Evolutionary conservation across 1,284 basidiomycete species (phyloP), one percentile per base, ranked within the genome.

Genomic region (Blastosporella zonata): DNA sequence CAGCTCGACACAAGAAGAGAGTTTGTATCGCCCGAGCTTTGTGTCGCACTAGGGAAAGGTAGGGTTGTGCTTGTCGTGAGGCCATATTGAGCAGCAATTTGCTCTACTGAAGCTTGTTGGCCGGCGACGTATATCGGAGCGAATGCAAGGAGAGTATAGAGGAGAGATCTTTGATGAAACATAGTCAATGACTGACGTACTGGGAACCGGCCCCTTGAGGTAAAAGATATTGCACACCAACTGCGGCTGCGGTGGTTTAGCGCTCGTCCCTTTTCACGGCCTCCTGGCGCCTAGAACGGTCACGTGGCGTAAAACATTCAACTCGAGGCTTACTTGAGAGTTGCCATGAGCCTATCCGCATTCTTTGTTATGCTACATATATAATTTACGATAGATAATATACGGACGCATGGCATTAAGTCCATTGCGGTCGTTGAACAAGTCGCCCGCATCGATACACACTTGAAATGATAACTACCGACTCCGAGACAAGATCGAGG

Each of bases 41-140:
- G 73, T 0, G 84, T 86, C 2, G 81, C 72, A 10, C 79, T 73
- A 15, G 86, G 85, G 61, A 84, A 88, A 3, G 84, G 77, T 13
- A 87, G 64, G 6, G 68, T 62, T 1, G 84, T 87, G 61, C 79
- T 83, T 2, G 80, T 80, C 8, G 81, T 67, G 39, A 87, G 74
- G 13, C 70, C 71, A 62, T 77, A 84, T 52, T 72, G 70, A 1
- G 75, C 66, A 29, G 82, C 84, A 28, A 84, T 62, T 12, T 66
- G 57, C 25, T 69, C 63, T 1, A 68, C 66, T 15, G 63, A 56
- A 10, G 58, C 47, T 35, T 61, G 54, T 34, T 55, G 54, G 27
- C 50, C 31, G 20, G 47, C 47, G 45, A 53, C 47, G 22, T 59
- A 57, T 10, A 64, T 61, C 36, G 63, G 58, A 34, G 29, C 12